Percentiles rank a stretch among this genome's conserved stretches.
phyloP scores from a whole-genome alignment of 1,139 yeast species.

The Nematodospora anomalae region DNA sequence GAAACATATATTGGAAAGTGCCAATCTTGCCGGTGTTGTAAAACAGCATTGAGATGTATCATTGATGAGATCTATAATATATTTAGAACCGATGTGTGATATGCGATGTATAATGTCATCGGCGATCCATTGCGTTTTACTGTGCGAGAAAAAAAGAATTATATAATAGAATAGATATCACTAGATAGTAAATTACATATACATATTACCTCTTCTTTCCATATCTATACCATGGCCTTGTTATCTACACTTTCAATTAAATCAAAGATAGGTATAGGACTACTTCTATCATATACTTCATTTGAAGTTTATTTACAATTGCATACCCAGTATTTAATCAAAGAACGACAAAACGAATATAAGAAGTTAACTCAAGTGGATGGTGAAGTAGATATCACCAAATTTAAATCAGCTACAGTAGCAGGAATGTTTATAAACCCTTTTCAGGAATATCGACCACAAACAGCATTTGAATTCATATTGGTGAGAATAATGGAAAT shows the following conservation, averaged over 20 bases:
- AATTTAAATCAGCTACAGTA: constrained; percentile 54
- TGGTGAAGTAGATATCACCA: constrained; percentile 23
- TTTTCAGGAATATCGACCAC: constrained; percentile 86
- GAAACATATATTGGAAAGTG: constrained; percentile 76
- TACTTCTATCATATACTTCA: constrained; percentile 63
- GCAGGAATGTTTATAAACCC: constrained; percentile 89
- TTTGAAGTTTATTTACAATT: constrained; percentile 64
- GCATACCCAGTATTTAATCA: constrained; percentile 56
- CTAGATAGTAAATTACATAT: too few relatives aligned
- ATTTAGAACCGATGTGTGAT: too few relatives aligned
- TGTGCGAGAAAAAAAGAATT: too few relatives aligned
- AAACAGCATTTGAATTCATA: constrained; percentile 83
- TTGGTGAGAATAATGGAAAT: constrained; percentile 70
- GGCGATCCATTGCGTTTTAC: too few relatives aligned
- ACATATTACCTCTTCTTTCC: neutral
- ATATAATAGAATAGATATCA: too few relatives aligned
- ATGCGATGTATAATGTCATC: too few relatives aligned
- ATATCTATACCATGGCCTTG: constrained; percentile 9
- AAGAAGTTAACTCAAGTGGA: constrained; percentile 14
- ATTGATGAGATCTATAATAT: neutral
- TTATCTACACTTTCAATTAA: constrained; percentile 21
- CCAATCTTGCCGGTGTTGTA: constrained; percentile 87
- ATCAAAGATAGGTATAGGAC: constrained; percentile 50
- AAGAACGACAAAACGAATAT: constrained; percentile 46
- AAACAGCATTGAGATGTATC: constrained; percentile 74